These are phyloP conservation scores for Thalassiosira ordinaria DNA, from an alignment of 352 stramenopile species.

Conservation along the genomic window DNA sequence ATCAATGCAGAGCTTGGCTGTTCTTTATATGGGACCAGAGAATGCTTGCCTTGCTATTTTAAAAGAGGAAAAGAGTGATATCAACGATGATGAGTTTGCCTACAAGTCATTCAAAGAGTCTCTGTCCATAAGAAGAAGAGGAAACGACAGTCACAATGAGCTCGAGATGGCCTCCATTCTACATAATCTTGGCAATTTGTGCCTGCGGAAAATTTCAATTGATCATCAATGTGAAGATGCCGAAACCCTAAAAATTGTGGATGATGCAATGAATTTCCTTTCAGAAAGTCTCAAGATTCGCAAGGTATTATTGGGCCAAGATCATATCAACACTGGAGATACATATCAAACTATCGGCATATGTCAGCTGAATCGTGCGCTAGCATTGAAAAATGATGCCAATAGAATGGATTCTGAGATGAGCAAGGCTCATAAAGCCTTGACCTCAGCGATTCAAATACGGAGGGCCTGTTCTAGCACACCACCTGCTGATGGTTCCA, in stretches of 20 bases:
- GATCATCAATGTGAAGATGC: constrained; percentile 33
- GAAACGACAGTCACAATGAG: constrained; percentile 52
- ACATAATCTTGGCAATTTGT: constrained; percentile 55
- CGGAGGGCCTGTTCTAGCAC: constrained; percentile 24
- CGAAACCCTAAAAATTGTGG: constrained; percentile 46
- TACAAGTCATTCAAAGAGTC: constrained; percentile 60
- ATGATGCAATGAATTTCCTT: constrained; percentile 62
- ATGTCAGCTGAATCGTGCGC: constrained; percentile 48
- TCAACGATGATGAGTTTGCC: constrained; percentile 51
- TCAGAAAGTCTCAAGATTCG: constrained; percentile 64
- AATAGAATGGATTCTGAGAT: constrained; percentile 52
- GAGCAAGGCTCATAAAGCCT: constrained; percentile 35
- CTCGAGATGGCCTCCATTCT: constrained; percentile 56
- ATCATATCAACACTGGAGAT: constrained; percentile 49
- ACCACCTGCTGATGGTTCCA: constrained; percentile 1
- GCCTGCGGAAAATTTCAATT: constrained; percentile 52
- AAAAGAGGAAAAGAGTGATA: constrained; percentile 48
- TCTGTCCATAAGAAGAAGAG: constrained; percentile 55
- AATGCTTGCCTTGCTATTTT: constrained; percentile 49
- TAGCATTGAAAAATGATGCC: constrained; percentile 44
- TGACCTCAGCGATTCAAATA: constrained; percentile 52
- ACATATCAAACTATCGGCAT: constrained; percentile 54
- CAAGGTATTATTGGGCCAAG: constrained; percentile 48
- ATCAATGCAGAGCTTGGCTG: constrained; percentile 49
- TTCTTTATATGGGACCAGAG: constrained; percentile 44